A percentile compares a stretch with the other conserved stretches of the same genome.
Conservation (phyloP, 2,329 filamentous ascomycete genomes). For the Aspergillus oerlinghausenensis region DNA sequence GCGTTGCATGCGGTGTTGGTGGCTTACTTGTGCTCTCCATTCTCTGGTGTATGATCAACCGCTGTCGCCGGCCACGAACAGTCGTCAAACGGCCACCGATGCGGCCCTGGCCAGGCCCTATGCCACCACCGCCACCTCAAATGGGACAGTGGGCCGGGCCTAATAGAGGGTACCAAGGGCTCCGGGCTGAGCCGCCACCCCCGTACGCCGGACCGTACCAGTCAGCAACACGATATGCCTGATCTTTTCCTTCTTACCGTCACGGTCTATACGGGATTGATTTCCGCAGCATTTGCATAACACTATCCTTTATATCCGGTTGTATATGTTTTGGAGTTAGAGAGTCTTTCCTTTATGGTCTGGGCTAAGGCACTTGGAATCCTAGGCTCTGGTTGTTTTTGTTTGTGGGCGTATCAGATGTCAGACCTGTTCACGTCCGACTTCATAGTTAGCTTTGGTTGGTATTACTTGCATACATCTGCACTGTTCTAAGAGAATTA, state of each 20-base stretch:
- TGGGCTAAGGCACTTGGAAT: background rate
- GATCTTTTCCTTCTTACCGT: constrained; percentile 9
- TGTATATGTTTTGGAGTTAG: background rate
- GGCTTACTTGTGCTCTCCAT: constrained; percentile 66
- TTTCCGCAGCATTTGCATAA: background rate
- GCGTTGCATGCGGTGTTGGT: constrained; percentile 67
- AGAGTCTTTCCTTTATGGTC: background rate
- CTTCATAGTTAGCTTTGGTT: background rate
- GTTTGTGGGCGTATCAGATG: background rate
- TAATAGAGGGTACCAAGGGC: constrained; percentile 22
- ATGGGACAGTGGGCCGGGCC: constrained; percentile 21
- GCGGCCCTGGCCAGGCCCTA: constrained; percentile 5
- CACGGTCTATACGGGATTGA: background rate
- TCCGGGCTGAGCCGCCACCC: constrained; percentile 17
- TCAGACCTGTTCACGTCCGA: background rate
- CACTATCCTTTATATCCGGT: background rate
- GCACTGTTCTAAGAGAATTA: background rate
- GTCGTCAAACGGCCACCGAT: constrained; percentile 12
- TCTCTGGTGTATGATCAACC: constrained; percentile 60
- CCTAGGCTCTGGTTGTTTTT: background rate
- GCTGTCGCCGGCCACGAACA: constrained; percentile 45
- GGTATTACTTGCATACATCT: background rate
- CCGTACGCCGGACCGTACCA: constrained; percentile 12
- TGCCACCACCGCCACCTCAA: constrained; percentile 12
- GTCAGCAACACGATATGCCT: constrained; percentile 21